These are phyloP conservation scores for Carpinus viminea DNA, from an alignment of 306 rosid genomes.

Conservation along the genomic window DNA sequence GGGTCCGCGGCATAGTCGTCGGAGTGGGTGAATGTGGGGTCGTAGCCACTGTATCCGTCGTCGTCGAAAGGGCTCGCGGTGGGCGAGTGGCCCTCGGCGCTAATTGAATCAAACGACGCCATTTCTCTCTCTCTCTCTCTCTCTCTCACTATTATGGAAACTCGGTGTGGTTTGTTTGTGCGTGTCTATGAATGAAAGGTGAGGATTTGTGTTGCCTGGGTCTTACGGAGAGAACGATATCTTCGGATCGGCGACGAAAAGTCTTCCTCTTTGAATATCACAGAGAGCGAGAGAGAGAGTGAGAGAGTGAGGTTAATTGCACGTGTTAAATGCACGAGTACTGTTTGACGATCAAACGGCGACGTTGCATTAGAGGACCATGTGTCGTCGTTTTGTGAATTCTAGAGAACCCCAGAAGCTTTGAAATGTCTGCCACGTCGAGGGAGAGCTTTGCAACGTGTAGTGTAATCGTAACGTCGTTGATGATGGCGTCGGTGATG, in stretches of 20 bases:
- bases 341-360: too few relatives aligned
- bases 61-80: constrained; percentile 45
- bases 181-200: background rate
- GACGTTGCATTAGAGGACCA: background rate
- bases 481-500: background rate
- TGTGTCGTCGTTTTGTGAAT: background rate
- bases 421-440: background rate
- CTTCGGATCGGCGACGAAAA: constrained; percentile 21
- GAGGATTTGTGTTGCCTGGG: background rate
- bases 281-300: background rate
- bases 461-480: background rate
- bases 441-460: background rate
- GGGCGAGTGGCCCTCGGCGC: constrained; percentile 41
- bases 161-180: background rate
- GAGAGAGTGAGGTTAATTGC: too few relatives aligned
- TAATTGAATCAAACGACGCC: constrained; percentile 69
- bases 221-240: background rate
- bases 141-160: background rate
- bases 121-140: constrained; percentile 18
- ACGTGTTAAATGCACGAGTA: too few relatives aligned
- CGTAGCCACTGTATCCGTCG: constrained; percentile 40
- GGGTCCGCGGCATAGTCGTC: constrained; percentile 32
- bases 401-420: background rate
- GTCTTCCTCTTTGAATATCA: background rate
- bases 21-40: background rate